A percentile compares a stretch with the other conserved stretches of the same genome.
These are phyloP conservation scores for Trypanosoma brucei DNA, from an alignment of 208 protist genomes.

Conservation along the genomic window DNA sequence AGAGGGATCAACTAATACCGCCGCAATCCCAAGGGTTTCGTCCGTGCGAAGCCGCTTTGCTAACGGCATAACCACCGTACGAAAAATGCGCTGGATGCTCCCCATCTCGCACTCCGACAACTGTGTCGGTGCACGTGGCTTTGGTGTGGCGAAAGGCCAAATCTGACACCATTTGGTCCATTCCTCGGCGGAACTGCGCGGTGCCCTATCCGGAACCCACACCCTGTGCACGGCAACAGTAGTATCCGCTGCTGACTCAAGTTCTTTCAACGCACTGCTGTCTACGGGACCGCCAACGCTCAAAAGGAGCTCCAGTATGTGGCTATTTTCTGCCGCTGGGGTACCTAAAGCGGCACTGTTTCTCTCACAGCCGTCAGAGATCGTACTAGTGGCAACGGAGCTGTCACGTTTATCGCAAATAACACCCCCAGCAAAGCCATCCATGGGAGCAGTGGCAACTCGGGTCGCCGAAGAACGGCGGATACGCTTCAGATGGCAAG, in stretches of 20 bases:
- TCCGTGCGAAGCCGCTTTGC: neutral
- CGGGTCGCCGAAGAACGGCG: conserved; percentile 15
- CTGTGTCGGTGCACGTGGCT: conserved; percentile 28
- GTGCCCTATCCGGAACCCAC: conserved; percentile 40
- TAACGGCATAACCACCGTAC: conserved; percentile 15
- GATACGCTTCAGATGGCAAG: conserved; percentile 74
- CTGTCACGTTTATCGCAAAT: neutral
- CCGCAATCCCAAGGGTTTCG: conserved; percentile 36
- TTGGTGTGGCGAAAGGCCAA: conserved; percentile 73
- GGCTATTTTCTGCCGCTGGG: neutral
- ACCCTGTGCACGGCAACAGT: conserved; percentile 23
- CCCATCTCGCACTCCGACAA: conserved; percentile 16
- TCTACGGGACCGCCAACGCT: conserved; percentile 8
- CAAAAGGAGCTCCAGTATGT: conserved; percentile 15
- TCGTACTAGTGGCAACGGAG: neutral
- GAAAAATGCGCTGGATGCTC: conserved; percentile 15
- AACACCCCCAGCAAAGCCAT: neutral
- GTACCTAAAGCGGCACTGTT: neutral
- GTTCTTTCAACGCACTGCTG: conserved; percentile 3
- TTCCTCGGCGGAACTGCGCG: conserved; percentile 35
- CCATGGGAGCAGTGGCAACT: neutral
- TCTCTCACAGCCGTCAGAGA: neutral
- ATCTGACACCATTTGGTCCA: conserved; percentile 51
- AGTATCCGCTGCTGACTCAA: conserved; percentile 7
- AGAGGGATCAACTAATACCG: conserved; percentile 45